phyloP scores from a whole-genome alignment of 75 land plant species.

The Cupressus sempervirens region DNA sequence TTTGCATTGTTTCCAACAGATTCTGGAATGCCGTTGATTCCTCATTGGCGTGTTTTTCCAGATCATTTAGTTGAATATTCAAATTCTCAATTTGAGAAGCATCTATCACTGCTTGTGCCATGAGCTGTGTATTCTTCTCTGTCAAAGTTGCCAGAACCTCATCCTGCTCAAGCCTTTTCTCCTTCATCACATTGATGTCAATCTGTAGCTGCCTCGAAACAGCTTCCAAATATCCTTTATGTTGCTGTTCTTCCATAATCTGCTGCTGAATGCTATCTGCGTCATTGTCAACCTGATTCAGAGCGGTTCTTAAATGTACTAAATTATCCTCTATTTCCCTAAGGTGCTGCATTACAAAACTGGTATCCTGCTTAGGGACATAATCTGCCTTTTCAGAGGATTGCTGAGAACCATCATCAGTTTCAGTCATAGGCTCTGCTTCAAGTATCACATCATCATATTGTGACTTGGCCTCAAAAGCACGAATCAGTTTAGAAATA shows the following conservation, averaged over 20 bases:
- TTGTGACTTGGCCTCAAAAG: conserved; percentile 56
- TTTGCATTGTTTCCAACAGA: conserved; percentile 26
- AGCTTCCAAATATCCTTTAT: conserved; percentile 4
- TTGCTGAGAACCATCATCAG: not conserved
- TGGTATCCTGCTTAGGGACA: conserved; percentile 12
- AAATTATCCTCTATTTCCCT: conserved; percentile 16
- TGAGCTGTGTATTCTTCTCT: conserved; percentile 12
- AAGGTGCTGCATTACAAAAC: conserved; percentile 18
- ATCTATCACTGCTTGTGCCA: conserved; percentile 14
- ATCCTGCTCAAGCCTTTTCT: not conserved
- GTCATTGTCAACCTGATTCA: conserved; percentile 28
- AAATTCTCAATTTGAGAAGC: conserved; percentile 26
- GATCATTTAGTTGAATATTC: conserved; percentile 22
- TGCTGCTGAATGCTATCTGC: conserved; percentile 15
- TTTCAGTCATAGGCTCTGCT: too few relatives aligned
- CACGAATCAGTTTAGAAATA: conserved; percentile 62
- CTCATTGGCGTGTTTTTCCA: conserved; percentile 21
- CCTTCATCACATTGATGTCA: conserved; percentile 17
- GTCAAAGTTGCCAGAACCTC: conserved; percentile 13
- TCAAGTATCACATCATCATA: conserved; percentile 29
- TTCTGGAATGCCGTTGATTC: conserved; percentile 10
- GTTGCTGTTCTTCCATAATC: conserved; percentile 17
- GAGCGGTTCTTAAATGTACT: conserved; percentile 15
- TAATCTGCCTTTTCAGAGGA: not conserved
- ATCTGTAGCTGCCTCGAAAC: conserved; percentile 18